Conservation (phyloP, 139 green algal genomes). For the Chlorella ohadii region DNA sequence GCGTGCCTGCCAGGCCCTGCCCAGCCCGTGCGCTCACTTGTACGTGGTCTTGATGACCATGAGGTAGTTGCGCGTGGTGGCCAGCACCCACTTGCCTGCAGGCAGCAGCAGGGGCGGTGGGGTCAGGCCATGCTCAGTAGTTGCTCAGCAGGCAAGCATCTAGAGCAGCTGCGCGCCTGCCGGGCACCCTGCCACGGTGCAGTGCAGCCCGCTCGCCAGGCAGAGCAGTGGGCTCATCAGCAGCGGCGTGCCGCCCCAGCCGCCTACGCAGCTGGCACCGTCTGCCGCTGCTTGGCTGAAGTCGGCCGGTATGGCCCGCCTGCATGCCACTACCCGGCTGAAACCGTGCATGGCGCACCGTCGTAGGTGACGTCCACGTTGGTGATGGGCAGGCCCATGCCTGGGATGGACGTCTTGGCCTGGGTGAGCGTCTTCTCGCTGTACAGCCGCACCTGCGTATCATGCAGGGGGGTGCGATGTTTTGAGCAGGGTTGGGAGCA, state of each 20-base stretch:
- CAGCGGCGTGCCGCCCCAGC: no score
- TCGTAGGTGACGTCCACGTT: conserved; percentile 93
- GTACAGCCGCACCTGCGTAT: conserved; percentile 86
- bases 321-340: no score
- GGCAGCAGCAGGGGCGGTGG: not conserved
- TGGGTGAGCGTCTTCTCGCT: conserved; percentile 78
- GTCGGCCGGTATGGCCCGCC: no score
- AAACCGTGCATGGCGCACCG: no score
- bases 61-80: conserved; percentile 94
- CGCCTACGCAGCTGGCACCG: no score
- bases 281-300: no score
- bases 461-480: not conserved
- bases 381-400: conserved; percentile 91
- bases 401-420: conserved; percentile 90
- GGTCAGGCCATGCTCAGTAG: not conserved
- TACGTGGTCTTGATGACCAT: conserved; percentile 93
- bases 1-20: not conserved
- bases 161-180: no score
- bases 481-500: no score
- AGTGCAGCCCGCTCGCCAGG: no score
- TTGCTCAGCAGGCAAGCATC: not conserved
- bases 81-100: conserved; percentile 81
- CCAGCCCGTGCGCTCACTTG: conserved; percentile 41
- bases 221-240: no score
- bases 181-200: no score